Percentiles rank a stretch among this genome's conserved stretches.
phyloP scores from a whole-genome alignment of 345 rosid species.

The Turnera subulata region DNA sequence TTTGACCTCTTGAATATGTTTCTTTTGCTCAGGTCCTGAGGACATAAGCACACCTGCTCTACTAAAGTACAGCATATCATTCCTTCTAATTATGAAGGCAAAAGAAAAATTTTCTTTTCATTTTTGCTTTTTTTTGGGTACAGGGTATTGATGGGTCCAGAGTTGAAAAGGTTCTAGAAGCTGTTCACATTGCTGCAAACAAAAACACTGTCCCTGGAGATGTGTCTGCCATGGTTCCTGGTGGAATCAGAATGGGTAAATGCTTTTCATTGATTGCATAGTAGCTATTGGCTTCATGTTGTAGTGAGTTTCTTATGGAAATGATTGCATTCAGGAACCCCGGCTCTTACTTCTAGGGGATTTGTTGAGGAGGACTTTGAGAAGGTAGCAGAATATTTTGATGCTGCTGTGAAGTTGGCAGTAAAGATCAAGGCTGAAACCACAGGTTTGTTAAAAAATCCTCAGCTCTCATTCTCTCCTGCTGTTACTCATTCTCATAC shows the following conservation, averaged over 20 bases:
- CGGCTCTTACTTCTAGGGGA: conserved; percentile 96
- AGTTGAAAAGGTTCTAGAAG: conserved; percentile 97
- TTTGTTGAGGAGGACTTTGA: conserved; percentile 85
- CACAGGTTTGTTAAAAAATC: conserved; percentile 47
- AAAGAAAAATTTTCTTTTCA: neutral
- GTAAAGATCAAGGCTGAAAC: conserved; percentile 79
- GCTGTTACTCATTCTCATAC: neutral
- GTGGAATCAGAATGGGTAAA: conserved; percentile 99
- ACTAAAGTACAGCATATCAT: no score
- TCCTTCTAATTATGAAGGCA: neutral
- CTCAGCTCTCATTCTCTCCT: neutral
- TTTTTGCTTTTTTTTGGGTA: conserved; percentile 5
- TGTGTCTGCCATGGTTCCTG: conserved; percentile 99
- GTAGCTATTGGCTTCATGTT: neutral
- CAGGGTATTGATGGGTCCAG: conserved; percentile 96
- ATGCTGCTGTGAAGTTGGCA: conserved; percentile 75
- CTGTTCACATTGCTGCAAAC: conserved; percentile 97
- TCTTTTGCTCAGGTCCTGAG: no score
- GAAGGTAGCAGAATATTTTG: conserved; percentile 86
- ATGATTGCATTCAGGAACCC: conserved; percentile 62
- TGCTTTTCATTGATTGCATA: conserved; percentile 3
- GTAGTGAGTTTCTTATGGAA: conserved; percentile 10
- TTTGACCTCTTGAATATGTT: conserved; percentile 6
- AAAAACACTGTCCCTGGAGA: conserved; percentile 99
- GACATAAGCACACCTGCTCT: no score